Evolutionary conservation across 2,329 filamentous ascomycete genomes (phyloP).

Genomic region (Hymenoscyphus scutula): DNA sequence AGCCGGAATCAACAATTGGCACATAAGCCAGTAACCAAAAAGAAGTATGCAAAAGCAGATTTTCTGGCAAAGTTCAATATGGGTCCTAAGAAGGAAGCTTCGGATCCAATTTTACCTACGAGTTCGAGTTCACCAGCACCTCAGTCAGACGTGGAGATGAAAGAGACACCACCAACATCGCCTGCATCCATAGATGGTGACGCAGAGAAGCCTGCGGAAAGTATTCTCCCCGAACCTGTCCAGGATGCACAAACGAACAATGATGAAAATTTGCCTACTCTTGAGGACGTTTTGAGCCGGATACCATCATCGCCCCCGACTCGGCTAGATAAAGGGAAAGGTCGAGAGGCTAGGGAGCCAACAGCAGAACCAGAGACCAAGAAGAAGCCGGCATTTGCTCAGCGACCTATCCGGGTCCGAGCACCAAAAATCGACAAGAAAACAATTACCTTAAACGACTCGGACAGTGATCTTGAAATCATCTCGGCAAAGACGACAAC

Average conservation of each 20-base stretch:
- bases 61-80: constrained; percentile 85
- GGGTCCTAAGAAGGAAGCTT: constrained; percentile 41
- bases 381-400: constrained; percentile 27
- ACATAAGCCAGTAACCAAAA: constrained; percentile 86
- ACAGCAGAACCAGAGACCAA: constrained; percentile 12
- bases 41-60: constrained; percentile 81
- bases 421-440: constrained; percentile 40
- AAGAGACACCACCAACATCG: constrained; percentile 72
- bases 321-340: constrained; percentile 57
- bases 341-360: constrained; percentile 46
- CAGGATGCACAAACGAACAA: not conserved
- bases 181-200: constrained; percentile 42
- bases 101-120: constrained; percentile 40
- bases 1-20: constrained; percentile 85
- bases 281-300: constrained; percentile 22
- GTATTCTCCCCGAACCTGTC: not conserved
- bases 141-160: constrained; percentile 52
- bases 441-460: constrained; percentile 39
- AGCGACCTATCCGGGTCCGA: constrained; percentile 40
- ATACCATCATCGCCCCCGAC: constrained; percentile 21
- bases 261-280: constrained; percentile 20
- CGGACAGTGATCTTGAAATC: constrained; percentile 47
- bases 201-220: constrained; percentile 33
- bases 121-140: constrained; percentile 53
- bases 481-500: constrained; percentile 32